Evolutionary conservation across 495 filamentous ascomycete species (phyloP), one percentile per base, ranked within the genome.

Genomic region (Talaromyces ruber): DNA sequence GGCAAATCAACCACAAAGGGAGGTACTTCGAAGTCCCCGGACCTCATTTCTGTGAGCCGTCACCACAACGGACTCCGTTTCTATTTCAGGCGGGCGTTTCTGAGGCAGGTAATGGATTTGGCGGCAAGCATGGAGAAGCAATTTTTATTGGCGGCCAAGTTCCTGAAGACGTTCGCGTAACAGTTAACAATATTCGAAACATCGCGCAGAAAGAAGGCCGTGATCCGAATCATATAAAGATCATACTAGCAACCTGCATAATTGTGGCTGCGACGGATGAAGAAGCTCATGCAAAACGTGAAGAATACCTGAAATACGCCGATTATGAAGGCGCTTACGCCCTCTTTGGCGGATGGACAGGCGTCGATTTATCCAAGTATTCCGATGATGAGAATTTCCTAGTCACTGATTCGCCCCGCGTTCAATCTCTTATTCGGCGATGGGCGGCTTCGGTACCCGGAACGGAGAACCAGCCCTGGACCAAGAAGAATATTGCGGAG

Each of bases 341-440:
- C 6, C 66, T 86, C 45, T 87, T 85, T 65, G 82, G 82, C 6
- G 84, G 83, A n/a, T 86, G 83, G 82, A 84, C 83, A 6, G 83
- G 82, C 2, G 77, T 85, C 18, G 83, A 87, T 67, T 71, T 85
- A 4, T 64, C 69, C 24, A 61, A 70, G 57, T 84, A 84, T 64
- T 71, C 70, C 0, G 83, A 85, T 22, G 80, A 85, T 9, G 77
- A 85, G 67, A 83, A 86, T 63, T 72, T 87, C 54, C 66, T 67
- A 7, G 65, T 71, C 37, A 65, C 59, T 22, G 65, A 71, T 16
- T 69, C 67, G 11, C 67, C 69, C 1, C 64, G 63, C 5, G 65
- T 71, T 21, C 67, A 67, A 47, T 66, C 62, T 11, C 63, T 74
- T 25, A 65, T 74, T 22, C 62, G 61, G 25, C 63, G 67, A 39